These are phyloP conservation scores for Brasenia schreberi DNA, from an alignment of 164 flowering plant species.

Conservation along the genomic window DNA sequence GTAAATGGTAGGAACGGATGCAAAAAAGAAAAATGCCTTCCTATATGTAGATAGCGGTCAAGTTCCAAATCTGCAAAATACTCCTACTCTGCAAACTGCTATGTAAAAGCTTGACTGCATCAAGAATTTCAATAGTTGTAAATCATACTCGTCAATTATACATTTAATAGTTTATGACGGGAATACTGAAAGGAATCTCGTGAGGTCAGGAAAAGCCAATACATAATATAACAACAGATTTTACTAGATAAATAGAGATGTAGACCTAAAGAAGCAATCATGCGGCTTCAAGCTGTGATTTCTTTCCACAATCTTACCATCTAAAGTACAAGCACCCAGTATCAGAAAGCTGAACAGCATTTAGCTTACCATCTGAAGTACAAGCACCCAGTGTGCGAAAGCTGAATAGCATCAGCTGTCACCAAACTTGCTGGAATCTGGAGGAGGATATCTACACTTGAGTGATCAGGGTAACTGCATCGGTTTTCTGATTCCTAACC, in stretches of 20 bases:
- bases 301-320: not conserved
- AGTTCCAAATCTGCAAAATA: too few relatives aligned
- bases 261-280: not conserved
- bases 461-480: not conserved
- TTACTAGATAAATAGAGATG: not conserved
- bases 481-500: not conserved
- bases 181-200: not conserved
- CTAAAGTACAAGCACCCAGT: not conserved
- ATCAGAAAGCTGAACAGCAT: not conserved
- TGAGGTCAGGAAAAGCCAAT: not conserved
- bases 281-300: not conserved
- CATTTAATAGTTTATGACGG: not conserved
- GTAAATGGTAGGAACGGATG: too few relatives aligned
- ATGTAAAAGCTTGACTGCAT: too few relatives aligned
- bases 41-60: too few relatives aligned
- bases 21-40: too few relatives aligned
- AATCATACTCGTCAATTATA: too few relatives aligned
- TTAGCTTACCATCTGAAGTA: not conserved
- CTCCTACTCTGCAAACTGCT: too few relatives aligned
- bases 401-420: not conserved
- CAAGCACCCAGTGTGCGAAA: not conserved
- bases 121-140: too few relatives aligned
- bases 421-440: not conserved
- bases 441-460: not conserved
- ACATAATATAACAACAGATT: not conserved